These are phyloP conservation scores for Epicoccum sorghinum DNA, from an alignment of 2,329 filamentous ascomycete genomes.

Conservation along the genomic window DNA sequence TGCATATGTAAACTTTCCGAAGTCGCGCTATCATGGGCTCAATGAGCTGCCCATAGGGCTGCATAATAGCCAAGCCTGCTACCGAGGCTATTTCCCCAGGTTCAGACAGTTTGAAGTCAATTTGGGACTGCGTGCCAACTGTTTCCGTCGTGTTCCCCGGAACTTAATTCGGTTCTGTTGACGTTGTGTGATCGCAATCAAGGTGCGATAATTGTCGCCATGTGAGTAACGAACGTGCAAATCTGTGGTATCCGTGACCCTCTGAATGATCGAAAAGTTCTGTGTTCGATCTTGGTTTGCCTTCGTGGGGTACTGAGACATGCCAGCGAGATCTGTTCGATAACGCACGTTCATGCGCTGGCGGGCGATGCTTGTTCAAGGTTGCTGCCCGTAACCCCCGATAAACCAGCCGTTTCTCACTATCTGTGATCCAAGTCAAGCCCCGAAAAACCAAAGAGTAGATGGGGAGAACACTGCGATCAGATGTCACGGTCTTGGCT, in stretches of 20 bases:
- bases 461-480: not conserved
- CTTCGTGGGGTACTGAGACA: constrained; percentile 17
- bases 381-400: not conserved
- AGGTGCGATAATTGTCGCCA: not conserved
- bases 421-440: not conserved
- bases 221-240: not conserved
- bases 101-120: not conserved
- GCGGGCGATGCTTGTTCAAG: not conserved
- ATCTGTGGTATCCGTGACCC: not conserved
- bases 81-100: not conserved
- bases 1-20: not conserved
- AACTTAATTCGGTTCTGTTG: not conserved
- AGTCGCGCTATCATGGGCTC: not conserved
- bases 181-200: not conserved
- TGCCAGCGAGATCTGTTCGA: constrained; percentile 19
- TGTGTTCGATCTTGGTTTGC: not conserved
- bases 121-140: not conserved
- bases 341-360: not conserved
- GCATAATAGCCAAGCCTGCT: constrained; percentile 1
- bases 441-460: not conserved
- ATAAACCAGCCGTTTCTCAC: constrained; percentile 9
- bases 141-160: constrained; percentile 1
- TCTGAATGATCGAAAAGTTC: not conserved
- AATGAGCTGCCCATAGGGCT: constrained; percentile 4
- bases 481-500: not conserved